phyloP scores from a whole-genome alignment of 306 rosid species.

The Morella rubra region DNA sequence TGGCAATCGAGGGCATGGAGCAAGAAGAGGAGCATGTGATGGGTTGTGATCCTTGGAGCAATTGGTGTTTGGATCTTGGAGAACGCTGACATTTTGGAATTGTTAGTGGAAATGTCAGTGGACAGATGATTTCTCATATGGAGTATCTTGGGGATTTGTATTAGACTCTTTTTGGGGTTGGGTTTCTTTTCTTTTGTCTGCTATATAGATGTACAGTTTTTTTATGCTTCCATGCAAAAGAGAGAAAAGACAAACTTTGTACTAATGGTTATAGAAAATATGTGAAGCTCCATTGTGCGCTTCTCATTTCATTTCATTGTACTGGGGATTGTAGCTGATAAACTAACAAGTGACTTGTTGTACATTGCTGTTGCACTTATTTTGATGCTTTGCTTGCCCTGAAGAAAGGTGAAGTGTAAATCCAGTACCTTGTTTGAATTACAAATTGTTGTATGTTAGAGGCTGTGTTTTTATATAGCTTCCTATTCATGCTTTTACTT shows the following conservation, averaged over 20 bases:
- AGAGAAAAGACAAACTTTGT: neutral
- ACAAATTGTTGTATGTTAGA: neutral
- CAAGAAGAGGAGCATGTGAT: slow-evolving; percentile 60
- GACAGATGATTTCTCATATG: slow-evolving; percentile 27
- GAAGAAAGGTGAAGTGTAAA: neutral
- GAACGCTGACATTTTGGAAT: slow-evolving; percentile 31
- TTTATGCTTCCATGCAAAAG: neutral
- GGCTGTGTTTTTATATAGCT: slow-evolving; percentile 8
- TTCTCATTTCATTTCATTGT: neutral
- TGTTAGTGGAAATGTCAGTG: slow-evolving; percentile 30
- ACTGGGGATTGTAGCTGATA: neutral
- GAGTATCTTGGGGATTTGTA: slow-evolving; percentile 35
- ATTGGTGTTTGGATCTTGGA: slow-evolving; percentile 48
- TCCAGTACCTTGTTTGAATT: slow-evolving; percentile 3
- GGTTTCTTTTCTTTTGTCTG: slow-evolving; percentile 15
- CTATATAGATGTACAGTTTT: slow-evolving; percentile 18
- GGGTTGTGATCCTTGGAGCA: slow-evolving; percentile 54
- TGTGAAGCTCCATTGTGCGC: slow-evolving; percentile 2
- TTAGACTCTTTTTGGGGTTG: slow-evolving; percentile 34
- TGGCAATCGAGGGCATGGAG: slow-evolving; percentile 54
- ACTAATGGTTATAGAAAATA: neutral
- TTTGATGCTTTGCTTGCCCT: neutral
- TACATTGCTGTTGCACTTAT: neutral
- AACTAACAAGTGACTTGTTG: neutral
- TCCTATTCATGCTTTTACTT: neutral